Conservation (phyloP, 495 filamentous ascomycete genomes). For the Rhypophila decipiens region DNA sequence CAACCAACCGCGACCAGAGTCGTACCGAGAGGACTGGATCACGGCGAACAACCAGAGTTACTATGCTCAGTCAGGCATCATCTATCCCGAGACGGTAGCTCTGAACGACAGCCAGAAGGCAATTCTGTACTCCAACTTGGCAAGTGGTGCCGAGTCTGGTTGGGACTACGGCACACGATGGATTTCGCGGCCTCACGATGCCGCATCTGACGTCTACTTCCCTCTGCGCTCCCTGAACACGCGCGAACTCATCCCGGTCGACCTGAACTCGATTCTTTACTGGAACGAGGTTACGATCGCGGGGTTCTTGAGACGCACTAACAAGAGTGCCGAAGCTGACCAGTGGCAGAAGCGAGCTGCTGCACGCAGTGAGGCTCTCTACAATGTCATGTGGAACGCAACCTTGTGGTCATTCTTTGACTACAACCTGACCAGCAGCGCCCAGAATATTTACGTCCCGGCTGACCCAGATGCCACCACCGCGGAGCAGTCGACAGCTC, state of each 20-base stretch:
- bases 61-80: constrained; percentile 37
- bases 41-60: constrained; percentile 43
- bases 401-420: constrained; percentile 44
- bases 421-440: constrained; percentile 40
- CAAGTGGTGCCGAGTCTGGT: constrained; percentile 44
- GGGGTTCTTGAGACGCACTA: constrained; percentile 25
- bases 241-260: constrained; percentile 33
- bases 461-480: constrained; percentile 28
- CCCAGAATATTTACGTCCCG: constrained; percentile 35
- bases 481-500: constrained; percentile 25
- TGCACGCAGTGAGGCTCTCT: constrained; percentile 38
- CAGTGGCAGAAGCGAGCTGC: constrained; percentile 26
- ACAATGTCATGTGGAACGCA: constrained; percentile 42
- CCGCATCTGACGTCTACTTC: constrained; percentile 42
- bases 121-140: constrained; percentile 38
- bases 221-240: constrained; percentile 43
- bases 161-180: constrained; percentile 41
- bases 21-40: constrained; percentile 41
- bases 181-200: constrained; percentile 36
- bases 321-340: constrained; percentile 24
- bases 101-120: constrained; percentile 35
- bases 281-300: constrained; percentile 39
- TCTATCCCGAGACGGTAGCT: constrained; percentile 36
- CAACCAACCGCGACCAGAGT: constrained; percentile 45
- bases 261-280: constrained; percentile 47